Evolutionary conservation across 495 filamentous ascomycete genomes (phyloP).

Genomic region (Parachaetomium inaequale): DNA sequence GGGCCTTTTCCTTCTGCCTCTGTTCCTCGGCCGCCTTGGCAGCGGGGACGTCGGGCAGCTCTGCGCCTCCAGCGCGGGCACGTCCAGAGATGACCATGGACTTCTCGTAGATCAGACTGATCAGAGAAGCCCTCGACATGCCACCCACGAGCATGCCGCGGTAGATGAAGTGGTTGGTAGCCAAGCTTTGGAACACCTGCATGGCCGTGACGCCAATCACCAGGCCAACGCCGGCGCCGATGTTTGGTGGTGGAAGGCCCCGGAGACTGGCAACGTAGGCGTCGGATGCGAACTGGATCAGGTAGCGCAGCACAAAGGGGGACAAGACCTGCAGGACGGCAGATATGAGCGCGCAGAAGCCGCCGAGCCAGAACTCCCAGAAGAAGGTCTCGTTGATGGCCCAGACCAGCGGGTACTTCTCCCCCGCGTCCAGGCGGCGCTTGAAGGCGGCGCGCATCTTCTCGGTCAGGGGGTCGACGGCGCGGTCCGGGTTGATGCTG

Average conservation of each 20-base stretch:
- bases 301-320: conserved; percentile 67
- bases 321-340: conserved; percentile 68
- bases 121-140: conserved; percentile 68
- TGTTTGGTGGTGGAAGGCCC: conserved; percentile 51
- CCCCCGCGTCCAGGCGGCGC: conserved; percentile 59
- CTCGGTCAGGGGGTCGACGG: conserved; percentile 61
- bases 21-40: conserved; percentile 34
- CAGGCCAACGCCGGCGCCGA: conserved; percentile 67
- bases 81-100: conserved; percentile 75
- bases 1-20: conserved; percentile 25
- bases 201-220: conserved; percentile 72
- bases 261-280: conserved; percentile 61
- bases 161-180: conserved; percentile 78
- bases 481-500: conserved; percentile 74
- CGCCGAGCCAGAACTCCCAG: conserved; percentile 79
- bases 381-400: conserved; percentile 87
- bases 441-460: conserved; percentile 65
- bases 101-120: conserved; percentile 75
- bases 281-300: conserved; percentile 74
- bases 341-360: conserved; percentile 68
- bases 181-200: conserved; percentile 69
- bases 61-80: conserved; percentile 64
- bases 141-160: conserved; percentile 76
- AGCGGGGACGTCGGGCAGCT: conserved; percentile 35
- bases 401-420: conserved; percentile 70